Evolutionary conservation across 306 rosid species (phyloP).

Genomic region (Inga laurina): DNA sequence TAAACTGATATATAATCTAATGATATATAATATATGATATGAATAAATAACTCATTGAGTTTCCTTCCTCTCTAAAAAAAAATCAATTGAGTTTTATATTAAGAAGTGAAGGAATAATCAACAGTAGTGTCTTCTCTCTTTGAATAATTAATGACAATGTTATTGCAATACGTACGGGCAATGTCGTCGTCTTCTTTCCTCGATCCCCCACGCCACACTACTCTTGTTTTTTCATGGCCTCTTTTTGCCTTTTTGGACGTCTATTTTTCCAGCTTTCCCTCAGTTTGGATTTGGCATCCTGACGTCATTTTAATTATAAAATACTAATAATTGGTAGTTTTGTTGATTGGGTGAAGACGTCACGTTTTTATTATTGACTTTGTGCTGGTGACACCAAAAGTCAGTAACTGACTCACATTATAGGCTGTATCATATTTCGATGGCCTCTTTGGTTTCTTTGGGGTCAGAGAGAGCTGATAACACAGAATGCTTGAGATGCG

Average conservation of each 20-base stretch:
- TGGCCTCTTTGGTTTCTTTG: not conserved
- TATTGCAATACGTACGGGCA: not conserved
- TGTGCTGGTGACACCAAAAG: conserved; percentile 32
- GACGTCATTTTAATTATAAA: not conserved
- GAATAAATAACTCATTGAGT: too few species aligned
- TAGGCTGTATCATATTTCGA: conserved; percentile 1
- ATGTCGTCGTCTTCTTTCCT: not conserved
- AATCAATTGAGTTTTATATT: too few species aligned
- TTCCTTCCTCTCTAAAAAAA: too few species aligned
- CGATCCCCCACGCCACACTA: not conserved
- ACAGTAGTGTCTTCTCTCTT: too few species aligned
- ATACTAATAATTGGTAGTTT: not conserved
- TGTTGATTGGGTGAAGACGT: conserved; percentile 30
- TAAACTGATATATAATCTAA: too few species aligned
- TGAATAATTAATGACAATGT: not conserved
- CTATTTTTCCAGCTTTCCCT: conserved; percentile 8
- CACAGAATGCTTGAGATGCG: not conserved
- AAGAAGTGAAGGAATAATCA: too few species aligned
- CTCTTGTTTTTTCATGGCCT: conserved; percentile 16
- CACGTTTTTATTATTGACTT: conserved; percentile 38
- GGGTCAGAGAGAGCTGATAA: conserved; percentile 1
- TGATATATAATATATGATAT: too few species aligned
- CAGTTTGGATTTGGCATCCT: not conserved
- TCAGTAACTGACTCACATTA: conserved; percentile 23
- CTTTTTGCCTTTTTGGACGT: conserved; percentile 32